Evolutionary conservation across 441 rosid genomes (phyloP), one percentile per base, ranked within the genome.

Genomic region (Cnidoscolus chayamansa): DNA sequence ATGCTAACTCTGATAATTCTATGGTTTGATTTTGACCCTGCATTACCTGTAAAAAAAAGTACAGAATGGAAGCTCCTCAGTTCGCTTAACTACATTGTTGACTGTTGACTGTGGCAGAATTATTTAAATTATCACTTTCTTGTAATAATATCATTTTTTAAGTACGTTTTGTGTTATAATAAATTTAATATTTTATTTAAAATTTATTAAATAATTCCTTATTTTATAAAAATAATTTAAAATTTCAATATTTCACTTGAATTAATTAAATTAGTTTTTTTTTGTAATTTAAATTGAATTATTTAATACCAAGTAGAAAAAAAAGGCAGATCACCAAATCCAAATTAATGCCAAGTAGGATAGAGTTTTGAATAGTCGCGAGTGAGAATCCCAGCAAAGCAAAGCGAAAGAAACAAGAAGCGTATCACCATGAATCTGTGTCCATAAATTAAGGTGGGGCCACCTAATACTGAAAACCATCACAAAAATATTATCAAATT

Each of bases 351-450:
- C 67, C 67, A 62, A 17, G 48, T 10, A 11, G 35, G 32, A 7
- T 47, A 7, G 35, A 12, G 12, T 67, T 53, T 0, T 40, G 3
- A 5, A 31, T 19, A 13, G 15, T n/a, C 17, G 25, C 25, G 25
- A 25, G 25, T 25, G 16, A 45, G 6, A 72, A 74, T 78, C 75
- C 76, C 74, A 70, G 64, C 78, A 49, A 48, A 19, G 56, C 55
- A 47, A 50, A 35, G 40, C 40, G 40, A 35, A 35, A 35, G 7
- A 19, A 4, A 47, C 63, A 57, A 56, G 57, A 15, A 45, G 65
- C 58, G 49, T 54, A 74, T 71, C 75, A n/a, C 67, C 53, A 5
- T 72, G 74, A 76, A 78, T 77, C 77, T 72, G 47, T 16, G n/a
- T 70, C 76, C 25, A 25, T 25, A 25, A 25, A 70, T 76, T 76